Evolutionary conservation across 805 yeast genomes (phyloP).

Genomic region (Suhomyces xylopsoci): DNA sequence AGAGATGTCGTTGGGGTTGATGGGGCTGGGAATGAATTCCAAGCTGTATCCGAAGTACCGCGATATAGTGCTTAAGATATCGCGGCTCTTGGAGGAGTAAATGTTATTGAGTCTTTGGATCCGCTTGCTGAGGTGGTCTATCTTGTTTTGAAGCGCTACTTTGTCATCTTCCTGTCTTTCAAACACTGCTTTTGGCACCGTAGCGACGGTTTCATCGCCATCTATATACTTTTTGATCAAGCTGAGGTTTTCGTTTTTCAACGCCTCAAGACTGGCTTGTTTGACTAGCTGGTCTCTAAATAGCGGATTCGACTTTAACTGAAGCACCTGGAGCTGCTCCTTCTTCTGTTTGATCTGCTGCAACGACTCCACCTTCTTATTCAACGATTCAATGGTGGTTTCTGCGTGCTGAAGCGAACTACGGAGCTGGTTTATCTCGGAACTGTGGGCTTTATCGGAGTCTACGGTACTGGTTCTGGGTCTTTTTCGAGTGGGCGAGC

Average conservation of each 20-base stretch:
- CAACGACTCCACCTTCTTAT: conserved; percentile 31
- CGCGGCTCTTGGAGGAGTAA: conserved; percentile 64
- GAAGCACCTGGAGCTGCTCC: conserved; percentile 47
- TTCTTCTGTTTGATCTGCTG: conserved; percentile 18
- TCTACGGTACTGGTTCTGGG: conserved; percentile 18
- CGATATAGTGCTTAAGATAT: conserved; percentile 65
- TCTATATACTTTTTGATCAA: conserved; percentile 34
- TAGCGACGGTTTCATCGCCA: conserved; percentile 15
- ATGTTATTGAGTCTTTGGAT: conserved; percentile 52
- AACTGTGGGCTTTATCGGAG: conserved; percentile 41
- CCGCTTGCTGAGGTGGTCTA: conserved; percentile 50
- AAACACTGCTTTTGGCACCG: conserved; percentile 59
- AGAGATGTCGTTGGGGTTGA: conserved; percentile 45
- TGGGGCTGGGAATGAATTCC: conserved; percentile 54
- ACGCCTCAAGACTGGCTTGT: conserved; percentile 45
- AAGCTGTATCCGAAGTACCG: conserved; percentile 69
- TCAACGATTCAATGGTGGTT: conserved; percentile 32
- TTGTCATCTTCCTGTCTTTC: conserved; percentile 60
- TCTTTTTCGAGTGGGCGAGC: conserved; percentile 19
- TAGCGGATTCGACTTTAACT: conserved; percentile 65
- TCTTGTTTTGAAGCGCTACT: conserved; percentile 42
- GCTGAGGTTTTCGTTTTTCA: conserved; percentile 58
- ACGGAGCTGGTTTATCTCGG: conserved; percentile 31
- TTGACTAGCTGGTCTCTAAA: conserved; percentile 59
- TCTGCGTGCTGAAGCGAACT: conserved; percentile 11